phyloP scores from a whole-genome alignment of 1,284 basidiomycete genomes.

The Caloboletus firmus region DNA sequence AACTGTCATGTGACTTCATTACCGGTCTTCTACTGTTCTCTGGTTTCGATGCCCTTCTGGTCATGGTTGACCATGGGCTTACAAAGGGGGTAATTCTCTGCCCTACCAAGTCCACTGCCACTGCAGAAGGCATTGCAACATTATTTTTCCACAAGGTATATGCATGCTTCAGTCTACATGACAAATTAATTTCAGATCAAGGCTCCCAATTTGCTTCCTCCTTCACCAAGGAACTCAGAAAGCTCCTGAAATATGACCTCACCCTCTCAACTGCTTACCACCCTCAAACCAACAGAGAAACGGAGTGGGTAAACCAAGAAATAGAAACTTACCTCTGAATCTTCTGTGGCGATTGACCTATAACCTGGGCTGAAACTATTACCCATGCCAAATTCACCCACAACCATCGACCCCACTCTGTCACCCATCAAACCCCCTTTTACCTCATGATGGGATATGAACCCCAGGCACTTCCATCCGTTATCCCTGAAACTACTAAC shows the following conservation, averaged over 20 bases:
- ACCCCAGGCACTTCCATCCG: too few species aligned
- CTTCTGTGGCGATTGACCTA: background rate
- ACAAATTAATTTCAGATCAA: background rate
- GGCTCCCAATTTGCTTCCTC: background rate
- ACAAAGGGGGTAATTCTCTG: conserved; percentile 10
- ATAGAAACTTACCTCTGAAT: fast-evolving
- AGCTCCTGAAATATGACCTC: background rate
- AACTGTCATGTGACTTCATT: too few species aligned
- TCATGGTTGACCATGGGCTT: conserved; percentile 22
- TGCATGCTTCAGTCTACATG: conserved; percentile 9
- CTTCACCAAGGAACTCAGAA: background rate
- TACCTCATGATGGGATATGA: too few species aligned
- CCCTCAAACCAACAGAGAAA: background rate
- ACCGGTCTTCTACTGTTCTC: too few species aligned
- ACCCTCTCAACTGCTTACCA: too few species aligned
- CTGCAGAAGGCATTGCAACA: background rate
- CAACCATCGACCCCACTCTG: too few species aligned
- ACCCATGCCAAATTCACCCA: too few species aligned
- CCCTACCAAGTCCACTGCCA: conserved; percentile 15
- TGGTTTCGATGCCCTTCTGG: conserved; percentile 24
- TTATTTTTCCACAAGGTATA: conserved; percentile 21
- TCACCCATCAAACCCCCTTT: too few species aligned
- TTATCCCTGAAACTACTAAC: too few species aligned
- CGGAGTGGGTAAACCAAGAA: background rate
- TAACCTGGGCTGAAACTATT: too few species aligned